Evolutionary conservation across 768 basidiomycete species (phyloP).

Genomic region (Tricholoma hemisulphureum): DNA sequence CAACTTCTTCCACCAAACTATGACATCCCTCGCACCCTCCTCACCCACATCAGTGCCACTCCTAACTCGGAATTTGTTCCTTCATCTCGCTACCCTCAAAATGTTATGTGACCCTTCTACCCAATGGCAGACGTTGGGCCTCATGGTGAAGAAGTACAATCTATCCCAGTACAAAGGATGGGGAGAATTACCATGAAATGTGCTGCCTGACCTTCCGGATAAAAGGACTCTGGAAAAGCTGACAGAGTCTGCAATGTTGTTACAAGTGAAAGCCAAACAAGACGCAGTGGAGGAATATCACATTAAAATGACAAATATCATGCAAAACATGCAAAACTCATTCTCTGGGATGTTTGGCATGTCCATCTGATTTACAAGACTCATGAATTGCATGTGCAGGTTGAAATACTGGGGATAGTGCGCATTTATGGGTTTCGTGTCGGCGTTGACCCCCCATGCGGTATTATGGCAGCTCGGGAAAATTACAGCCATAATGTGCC

Average conservation of each 20-base stretch:
- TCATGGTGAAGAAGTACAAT: conserved; percentile 10
- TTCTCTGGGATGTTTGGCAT: too few relatives aligned
- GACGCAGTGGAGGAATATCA: not conserved
- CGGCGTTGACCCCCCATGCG: too few relatives aligned
- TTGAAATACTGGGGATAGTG: too few relatives aligned
- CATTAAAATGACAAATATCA: not conserved
- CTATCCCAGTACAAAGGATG: conserved; percentile 10
- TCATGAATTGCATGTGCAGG: too few relatives aligned
- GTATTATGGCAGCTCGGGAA: too few relatives aligned
- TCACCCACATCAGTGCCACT: conserved; percentile 6
- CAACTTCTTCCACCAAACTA: not conserved
- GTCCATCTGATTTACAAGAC: too few relatives aligned
- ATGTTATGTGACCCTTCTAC: conserved; percentile 8
- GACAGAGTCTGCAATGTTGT: not conserved
- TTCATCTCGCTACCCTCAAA: conserved; percentile 3
- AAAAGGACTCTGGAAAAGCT: conserved; percentile 8
- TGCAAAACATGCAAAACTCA: too few relatives aligned
- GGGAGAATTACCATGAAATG: conserved; percentile 12
- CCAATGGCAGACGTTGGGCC: conserved; percentile 4
- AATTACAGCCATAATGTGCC: too few relatives aligned
- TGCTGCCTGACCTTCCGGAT: conserved; percentile 7
- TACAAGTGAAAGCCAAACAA: not conserved
- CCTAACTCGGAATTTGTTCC: conserved; percentile 12
- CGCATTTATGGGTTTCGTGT: too few relatives aligned
- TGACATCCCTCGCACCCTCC: not conserved